These are phyloP conservation scores for Lagerstroemia speciosa DNA, from an alignment of 345 rosid species.

Conservation along the genomic window DNA sequence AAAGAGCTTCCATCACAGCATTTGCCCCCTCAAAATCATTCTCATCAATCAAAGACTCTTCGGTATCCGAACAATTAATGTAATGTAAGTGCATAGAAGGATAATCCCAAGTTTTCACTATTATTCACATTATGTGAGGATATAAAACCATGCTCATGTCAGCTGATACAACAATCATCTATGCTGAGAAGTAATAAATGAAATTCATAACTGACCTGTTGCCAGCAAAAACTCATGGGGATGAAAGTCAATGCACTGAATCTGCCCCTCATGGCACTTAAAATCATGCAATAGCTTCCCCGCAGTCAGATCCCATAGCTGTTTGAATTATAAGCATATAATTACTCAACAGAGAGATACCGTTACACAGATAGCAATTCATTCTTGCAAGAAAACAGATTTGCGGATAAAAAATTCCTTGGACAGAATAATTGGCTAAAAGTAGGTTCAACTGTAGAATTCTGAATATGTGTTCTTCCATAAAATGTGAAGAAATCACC, in stretches of 20 bases:
- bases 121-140: neutral
- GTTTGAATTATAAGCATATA: conserved; percentile 7
- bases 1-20: no score
- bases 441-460: neutral
- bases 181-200: neutral
- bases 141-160: neutral
- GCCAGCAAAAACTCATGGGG: conserved; percentile 92
- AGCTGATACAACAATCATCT: neutral
- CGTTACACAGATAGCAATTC: neutral
- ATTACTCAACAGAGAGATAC: neutral
- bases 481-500: no score
- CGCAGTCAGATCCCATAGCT: conserved; percentile 99
- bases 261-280: conserved; percentile 87
- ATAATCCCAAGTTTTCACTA: neutral
- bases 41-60: neutral
- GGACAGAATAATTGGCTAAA: neutral
- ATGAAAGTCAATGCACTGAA: conserved; percentile 97
- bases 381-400: conserved; percentile 1
- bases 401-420: neutral
- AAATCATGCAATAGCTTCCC: conserved; percentile 91
- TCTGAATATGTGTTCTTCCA: neutral
- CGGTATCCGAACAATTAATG: neutral
- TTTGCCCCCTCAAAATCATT: no score
- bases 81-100: neutral
- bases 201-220: conserved; percentile 55